Evolutionary conservation across 2,329 filamentous ascomycete genomes (phyloP).

Genomic region (Alternaria arborescens): DNA sequence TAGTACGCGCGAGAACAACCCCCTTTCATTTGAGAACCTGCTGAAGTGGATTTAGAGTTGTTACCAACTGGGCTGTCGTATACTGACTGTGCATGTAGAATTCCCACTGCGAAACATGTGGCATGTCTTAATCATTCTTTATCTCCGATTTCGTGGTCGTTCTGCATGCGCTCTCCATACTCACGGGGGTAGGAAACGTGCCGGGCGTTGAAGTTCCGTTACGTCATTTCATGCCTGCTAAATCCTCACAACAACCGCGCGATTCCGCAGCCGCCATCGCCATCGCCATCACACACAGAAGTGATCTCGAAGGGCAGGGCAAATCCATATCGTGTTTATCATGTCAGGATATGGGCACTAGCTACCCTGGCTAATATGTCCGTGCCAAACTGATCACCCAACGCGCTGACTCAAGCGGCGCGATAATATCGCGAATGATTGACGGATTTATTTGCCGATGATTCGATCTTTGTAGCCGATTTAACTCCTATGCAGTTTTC

Average conservation of each 20-base stretch:
- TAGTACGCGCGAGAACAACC: too few species aligned
- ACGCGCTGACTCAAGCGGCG: neutral
- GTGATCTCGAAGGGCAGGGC: neutral
- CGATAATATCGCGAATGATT: neutral
- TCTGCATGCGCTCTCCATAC: neutral
- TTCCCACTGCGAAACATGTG: accelerated
- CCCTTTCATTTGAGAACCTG: too few species aligned
- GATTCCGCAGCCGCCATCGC: neutral
- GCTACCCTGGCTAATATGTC: neutral
- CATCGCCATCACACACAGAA: neutral
- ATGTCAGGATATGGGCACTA: too few species aligned
- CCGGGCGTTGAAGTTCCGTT: neutral
- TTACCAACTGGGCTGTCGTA: accelerated
- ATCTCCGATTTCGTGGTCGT: accelerated
- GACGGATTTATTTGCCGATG: constrained; percentile 1
- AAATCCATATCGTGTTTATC: neutral
- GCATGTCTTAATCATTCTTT: accelerated
- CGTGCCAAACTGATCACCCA: neutral
- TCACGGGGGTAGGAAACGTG: neutral
- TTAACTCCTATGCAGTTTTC: neutral
- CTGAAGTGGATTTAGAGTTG: too few species aligned
- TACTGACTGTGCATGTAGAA: accelerated
- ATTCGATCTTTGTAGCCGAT: neutral
- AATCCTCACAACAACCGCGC: neutral
- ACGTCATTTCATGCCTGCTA: neutral